Conservation (phyloP, 2,329 filamentous ascomycete genomes). For the Colletotrichum falcatum region DNA sequence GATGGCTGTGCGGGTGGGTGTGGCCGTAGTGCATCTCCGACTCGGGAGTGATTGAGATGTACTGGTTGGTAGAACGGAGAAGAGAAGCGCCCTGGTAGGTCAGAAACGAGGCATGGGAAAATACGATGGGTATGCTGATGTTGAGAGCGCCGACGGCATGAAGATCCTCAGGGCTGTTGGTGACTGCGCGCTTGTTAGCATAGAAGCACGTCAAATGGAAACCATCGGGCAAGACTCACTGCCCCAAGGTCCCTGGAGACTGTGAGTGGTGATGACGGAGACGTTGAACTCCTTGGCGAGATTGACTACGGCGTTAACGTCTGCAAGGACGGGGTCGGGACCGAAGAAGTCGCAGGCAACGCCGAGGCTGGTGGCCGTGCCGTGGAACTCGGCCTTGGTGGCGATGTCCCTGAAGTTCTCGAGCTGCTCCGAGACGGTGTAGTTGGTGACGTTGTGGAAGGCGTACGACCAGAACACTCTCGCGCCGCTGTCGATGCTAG, state of each 20-base stretch:
- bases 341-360: slow-evolving; percentile 57
- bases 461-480: slow-evolving; percentile 61
- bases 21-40: slow-evolving; percentile 71
- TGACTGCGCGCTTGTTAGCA: slow-evolving; percentile 24
- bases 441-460: slow-evolving; percentile 53
- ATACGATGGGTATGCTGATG: slow-evolving; percentile 60
- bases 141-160: slow-evolving; percentile 55
- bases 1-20: slow-evolving; percentile 56
- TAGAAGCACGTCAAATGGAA: neutral
- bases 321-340: slow-evolving; percentile 44
- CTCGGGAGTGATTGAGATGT: slow-evolving; percentile 69
- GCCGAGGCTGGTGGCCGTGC: slow-evolving; percentile 52
- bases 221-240: slow-evolving; percentile 43
- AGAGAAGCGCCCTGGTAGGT: slow-evolving; percentile 54
- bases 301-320: slow-evolving; percentile 49
- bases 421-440: slow-evolving; percentile 51
- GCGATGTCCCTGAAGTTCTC: slow-evolving; percentile 55
- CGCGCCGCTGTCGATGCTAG: slow-evolving; percentile 60
- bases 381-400: slow-evolving; percentile 43
- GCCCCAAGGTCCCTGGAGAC: slow-evolving; percentile 54
- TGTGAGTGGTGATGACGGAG: slow-evolving; percentile 61
- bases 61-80: slow-evolving; percentile 62
- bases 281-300: slow-evolving; percentile 54
- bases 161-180: slow-evolving; percentile 55
- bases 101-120: slow-evolving; percentile 63